Evolutionary conservation across 768 basidiomycete genomes (phyloP), one percentile per base, ranked within the genome.

Genomic region (Trichaptum fuscoviolaceum): DNA sequence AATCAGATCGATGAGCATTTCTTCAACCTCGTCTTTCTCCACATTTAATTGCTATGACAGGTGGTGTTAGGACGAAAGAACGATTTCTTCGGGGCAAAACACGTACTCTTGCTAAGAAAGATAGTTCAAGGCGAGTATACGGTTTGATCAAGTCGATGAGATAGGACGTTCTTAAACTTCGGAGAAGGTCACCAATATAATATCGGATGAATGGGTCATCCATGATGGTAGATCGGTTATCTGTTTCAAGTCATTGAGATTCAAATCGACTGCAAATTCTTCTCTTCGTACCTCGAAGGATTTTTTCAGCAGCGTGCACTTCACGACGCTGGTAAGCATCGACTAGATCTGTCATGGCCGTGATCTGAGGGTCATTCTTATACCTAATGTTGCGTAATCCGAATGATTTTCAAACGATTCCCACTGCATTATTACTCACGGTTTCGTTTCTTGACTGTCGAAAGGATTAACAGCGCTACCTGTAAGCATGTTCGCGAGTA

Each of bases 391-490:
- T 61, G 27, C 58, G 30, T 9, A 35, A 35, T 23, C 12, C 18
- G 58, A 36, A 57, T 3, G 12, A 20, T 7, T 30, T 42, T 58
- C 24, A 25, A 23, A 42, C 52, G 23, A 62, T 26, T 34, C n/a
- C n/a, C n/a, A 30, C 25, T 17, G 25, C 15, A 10, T 42, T n/a
- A 10, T 42, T n/a, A 79, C 85, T 74, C 74, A 98, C 87, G 97
- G 97, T 75, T 99, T 99, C 12, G 97, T 99, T 81, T 99, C 97
- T 77, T 99, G 97, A 74, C 93, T 95, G 78, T 99, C 97, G 73
- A 99, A 99, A 0, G 97, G 97, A 75, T 99, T 98, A 77, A 99
- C 97, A 74, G 97, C 95, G 73, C 93, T 96, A 36, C 96, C 97
- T 63, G 93, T 98, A 66, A 99, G 81, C 96, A 99, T 98, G 77